These are phyloP conservation scores for Solanum ossicruentum DNA, from an alignment of 257 asterid genomes.

Conservation along the genomic window DNA sequence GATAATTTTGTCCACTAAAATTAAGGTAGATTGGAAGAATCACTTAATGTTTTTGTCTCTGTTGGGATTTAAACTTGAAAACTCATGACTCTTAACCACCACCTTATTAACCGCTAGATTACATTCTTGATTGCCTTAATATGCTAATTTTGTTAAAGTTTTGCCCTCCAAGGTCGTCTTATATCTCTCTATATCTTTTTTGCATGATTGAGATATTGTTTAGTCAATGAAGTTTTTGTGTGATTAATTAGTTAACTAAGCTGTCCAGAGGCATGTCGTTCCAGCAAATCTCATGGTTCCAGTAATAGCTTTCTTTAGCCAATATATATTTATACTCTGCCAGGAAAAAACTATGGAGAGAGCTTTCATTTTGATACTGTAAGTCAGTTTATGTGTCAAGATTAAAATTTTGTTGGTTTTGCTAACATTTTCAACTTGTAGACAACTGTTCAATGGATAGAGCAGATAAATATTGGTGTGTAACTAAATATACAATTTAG, in stretches of 20 bases:
- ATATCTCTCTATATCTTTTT: neutral
- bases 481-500: too few species aligned
- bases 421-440: neutral
- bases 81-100: too few species aligned
- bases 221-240: neutral
- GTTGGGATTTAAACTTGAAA: too few species aligned
- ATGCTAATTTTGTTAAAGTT: neutral
- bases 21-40: too few species aligned
- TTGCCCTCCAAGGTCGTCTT: neutral
- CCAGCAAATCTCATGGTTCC: neutral
- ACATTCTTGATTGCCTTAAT: too few species aligned
- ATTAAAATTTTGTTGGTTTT: neutral
- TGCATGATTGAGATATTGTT: neutral
- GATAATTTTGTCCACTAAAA: too few species aligned
- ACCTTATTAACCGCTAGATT: too few species aligned
- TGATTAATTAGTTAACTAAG: neutral
- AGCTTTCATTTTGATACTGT: neutral
- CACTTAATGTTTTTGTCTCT: too few species aligned
- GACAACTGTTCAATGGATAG: neutral
- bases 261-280: neutral
- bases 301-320: neutral
- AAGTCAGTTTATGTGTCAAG: neutral
- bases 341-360: neutral
- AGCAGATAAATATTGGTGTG: neutral
- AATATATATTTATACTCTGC: neutral